Evolutionary conservation across 331 rosid genomes (phyloP), one percentile per base, ranked within the genome.

Genomic region (Cucumis variabilis): DNA sequence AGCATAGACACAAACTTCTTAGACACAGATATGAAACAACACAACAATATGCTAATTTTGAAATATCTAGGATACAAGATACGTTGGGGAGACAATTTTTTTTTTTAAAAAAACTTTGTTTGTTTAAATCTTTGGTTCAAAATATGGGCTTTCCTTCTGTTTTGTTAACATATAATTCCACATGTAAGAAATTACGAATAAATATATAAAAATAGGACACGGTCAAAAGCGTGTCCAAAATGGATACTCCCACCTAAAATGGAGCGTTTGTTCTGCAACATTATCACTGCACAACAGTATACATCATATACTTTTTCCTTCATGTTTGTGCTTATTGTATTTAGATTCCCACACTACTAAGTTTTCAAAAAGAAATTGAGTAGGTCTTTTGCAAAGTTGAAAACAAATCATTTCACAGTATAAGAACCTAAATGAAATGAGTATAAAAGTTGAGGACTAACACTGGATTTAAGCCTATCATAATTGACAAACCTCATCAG

Each of bases 401-500:
- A 33, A 71, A 16, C n/a, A 17, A 37, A 73, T 3, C 27, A 37
- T 20, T 33, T 20, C 15, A 21, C 10, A 37, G 79, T 73, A 20
- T 11, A 73, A 73, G 53, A 13, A 73, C 25, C 53, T 24, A 41
- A 37, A 37, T 73, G 53, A 19, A 72, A 73, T 11, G 37, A 73
- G 23, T 28, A 71, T 30, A 71, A 44, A 74, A 41, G 55, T 74
- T 41, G 12, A 21, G 80, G 25, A 73, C 55, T 41, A 74, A 74
- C 53, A 41, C 17, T 21, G 48, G 27, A 13, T 74, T 74, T 21
- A 41, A 74, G 13, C 80, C 28, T 37, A 63, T 21, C 25, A 9
- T 63, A 63, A 63, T 63, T 63, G 13, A 63, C 68, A 66, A 74
- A 96, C 98, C 97, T 90, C 92, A 24, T 93, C 98, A 23, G 37